Evolutionary conservation across 768 basidiomycete genomes (phyloP).

Genomic region (Gelatoporia subvermispora): DNA sequence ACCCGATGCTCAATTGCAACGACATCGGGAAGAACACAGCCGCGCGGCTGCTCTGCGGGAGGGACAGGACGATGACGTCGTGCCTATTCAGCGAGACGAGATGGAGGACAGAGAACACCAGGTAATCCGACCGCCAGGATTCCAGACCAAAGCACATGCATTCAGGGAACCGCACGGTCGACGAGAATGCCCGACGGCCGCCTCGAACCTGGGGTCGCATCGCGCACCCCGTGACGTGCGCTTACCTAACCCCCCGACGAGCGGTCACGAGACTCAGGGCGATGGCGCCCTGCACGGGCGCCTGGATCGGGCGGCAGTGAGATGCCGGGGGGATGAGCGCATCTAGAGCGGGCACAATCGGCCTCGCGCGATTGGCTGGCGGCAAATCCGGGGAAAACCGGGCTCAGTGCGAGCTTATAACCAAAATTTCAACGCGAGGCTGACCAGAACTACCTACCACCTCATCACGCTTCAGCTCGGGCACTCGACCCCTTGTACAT

Average conservation of each 20-base stretch:
- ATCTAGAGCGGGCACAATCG: slow-evolving; percentile 15
- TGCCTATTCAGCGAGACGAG: too few relatives aligned
- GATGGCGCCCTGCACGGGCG: slow-evolving; percentile 4
- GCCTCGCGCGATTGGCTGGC: slow-evolving; percentile 18
- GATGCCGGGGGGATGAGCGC: slow-evolving; percentile 4
- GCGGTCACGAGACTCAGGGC: slow-evolving; percentile 2
- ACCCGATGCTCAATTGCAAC: too few relatives aligned
- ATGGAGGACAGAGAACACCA: too few relatives aligned
- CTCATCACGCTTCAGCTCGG: slow-evolving; percentile 8
- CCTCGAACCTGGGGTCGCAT: too few relatives aligned
- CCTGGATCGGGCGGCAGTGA: background rate
- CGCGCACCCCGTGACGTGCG: background rate
- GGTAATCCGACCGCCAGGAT: too few relatives aligned
- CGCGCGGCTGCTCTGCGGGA: too few relatives aligned
- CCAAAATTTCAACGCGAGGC: slow-evolving; percentile 14
- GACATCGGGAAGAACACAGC: too few relatives aligned
- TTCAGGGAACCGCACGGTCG: background rate
- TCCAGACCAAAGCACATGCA: too few relatives aligned
- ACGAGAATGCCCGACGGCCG: too few relatives aligned
- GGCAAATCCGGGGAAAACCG: slow-evolving; percentile 20
- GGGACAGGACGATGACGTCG: too few relatives aligned
- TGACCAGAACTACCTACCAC: slow-evolving; percentile 11
- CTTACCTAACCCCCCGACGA: background rate
- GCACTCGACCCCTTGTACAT: slow-evolving; percentile 12
- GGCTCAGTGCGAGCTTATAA: slow-evolving; percentile 16